These are phyloP conservation scores for Rhodomyrtus tomentosa DNA, from an alignment of 345 rosid species.

Conservation along the genomic window DNA sequence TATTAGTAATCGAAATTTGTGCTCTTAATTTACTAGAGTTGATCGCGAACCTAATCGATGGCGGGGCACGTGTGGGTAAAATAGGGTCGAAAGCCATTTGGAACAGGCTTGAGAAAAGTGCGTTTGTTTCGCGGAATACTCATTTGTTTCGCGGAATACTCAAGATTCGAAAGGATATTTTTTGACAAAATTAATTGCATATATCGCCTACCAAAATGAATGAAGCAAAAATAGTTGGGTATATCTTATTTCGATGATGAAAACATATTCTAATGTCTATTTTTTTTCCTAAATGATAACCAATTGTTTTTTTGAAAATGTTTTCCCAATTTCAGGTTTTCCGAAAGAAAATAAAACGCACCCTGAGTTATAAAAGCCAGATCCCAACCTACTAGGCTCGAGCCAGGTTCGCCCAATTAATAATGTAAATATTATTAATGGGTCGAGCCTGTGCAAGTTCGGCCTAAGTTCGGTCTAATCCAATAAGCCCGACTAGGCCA, in stretches of 20 bases:
- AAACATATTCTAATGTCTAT: too few relatives aligned
- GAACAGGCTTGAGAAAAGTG: neutral
- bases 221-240: too few relatives aligned
- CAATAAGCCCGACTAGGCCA: neutral
- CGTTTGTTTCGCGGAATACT: too few relatives aligned
- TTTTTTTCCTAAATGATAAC: too few relatives aligned
- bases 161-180: too few relatives aligned
- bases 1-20: neutral
- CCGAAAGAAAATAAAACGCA: too few relatives aligned
- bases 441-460: neutral
- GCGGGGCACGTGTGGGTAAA: neutral
- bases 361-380: neutral
- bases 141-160: too few relatives aligned
- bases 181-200: too few relatives aligned
- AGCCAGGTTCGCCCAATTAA: neutral
- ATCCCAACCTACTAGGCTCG: neutral
- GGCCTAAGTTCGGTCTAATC: neutral
- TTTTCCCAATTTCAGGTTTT: too few relatives aligned
- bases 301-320: too few relatives aligned
- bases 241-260: too few relatives aligned
- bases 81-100: neutral
- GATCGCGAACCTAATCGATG: neutral
- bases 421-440: neutral
- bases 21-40: neutral
- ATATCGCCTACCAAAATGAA: too few relatives aligned